These are phyloP conservation scores for Fallopia convolvulus DNA, from an alignment of 148 eudicot genomes.

Conservation along the genomic window DNA sequence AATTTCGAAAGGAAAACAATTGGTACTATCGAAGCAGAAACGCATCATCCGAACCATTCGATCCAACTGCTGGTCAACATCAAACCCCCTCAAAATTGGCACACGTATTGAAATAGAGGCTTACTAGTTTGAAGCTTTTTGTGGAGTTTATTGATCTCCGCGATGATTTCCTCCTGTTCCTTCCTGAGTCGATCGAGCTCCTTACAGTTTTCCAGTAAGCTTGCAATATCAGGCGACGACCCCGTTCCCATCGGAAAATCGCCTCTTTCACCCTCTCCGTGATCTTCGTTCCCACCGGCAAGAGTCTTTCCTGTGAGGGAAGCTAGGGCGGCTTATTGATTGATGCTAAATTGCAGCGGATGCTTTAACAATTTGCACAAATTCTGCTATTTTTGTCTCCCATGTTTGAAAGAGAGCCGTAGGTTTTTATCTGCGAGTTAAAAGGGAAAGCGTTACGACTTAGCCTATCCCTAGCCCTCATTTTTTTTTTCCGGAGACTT, in stretches of 20 bases:
- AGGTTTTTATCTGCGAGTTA: too few species aligned
- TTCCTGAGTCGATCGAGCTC: slow-evolving; percentile 79
- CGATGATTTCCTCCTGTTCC: slow-evolving; percentile 55
- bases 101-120: slow-evolving; percentile 13
- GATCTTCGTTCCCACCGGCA: neutral
- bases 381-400: neutral
- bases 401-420: too few species aligned
- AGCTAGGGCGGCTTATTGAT: neutral
- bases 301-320: neutral
- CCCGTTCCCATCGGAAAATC: slow-evolving; percentile 18
- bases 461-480: too few species aligned
- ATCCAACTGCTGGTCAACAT: slow-evolving; percentile 2
- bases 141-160: slow-evolving; percentile 82
- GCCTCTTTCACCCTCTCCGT: neutral
- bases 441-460: too few species aligned
- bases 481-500: too few species aligned
- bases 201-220: slow-evolving; percentile 50
- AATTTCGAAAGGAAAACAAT: neutral
- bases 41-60: neutral
- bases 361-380: neutral
- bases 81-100: neutral
- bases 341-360: neutral
- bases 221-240: slow-evolving; percentile 53
- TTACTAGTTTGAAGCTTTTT: slow-evolving; percentile 73
- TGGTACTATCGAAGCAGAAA: neutral